Percentiles rank a stretch among this genome's conserved stretches.
Conservation (phyloP, 805 yeast species). For the Clavispora santaluciae region DNA sequence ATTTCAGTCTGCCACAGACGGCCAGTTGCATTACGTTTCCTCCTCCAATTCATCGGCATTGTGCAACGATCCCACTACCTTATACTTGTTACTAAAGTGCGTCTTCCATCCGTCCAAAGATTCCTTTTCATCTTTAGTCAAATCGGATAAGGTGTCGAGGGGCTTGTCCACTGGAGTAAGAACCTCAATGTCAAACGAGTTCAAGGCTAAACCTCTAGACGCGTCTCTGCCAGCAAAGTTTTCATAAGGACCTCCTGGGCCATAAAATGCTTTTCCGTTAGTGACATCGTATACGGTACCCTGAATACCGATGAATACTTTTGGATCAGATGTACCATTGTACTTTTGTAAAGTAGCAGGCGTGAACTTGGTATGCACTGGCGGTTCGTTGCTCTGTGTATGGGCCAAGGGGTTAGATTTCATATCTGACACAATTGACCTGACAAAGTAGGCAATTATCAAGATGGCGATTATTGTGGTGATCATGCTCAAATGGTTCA, state of each 20-base stretch:
- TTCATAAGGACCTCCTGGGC: slow-evolving; percentile 93
- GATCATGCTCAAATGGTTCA: slow-evolving; percentile 12
- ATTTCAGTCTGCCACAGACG: too few relatives aligned
- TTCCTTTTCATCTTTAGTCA: slow-evolving; percentile 55
- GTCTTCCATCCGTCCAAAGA: slow-evolving; percentile 81
- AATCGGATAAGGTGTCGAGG: slow-evolving; percentile 64
- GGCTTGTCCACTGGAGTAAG: slow-evolving; percentile 71
- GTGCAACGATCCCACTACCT: slow-evolving; percentile 68
- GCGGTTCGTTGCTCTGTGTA: slow-evolving; percentile 20
- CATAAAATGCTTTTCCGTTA: slow-evolving; percentile 77
- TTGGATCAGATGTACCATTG: slow-evolving; percentile 77
- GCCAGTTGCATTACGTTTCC: too few relatives aligned
- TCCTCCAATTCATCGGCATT: slow-evolving; percentile 9
- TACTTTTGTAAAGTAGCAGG: slow-evolving; percentile 68
- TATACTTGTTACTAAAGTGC: slow-evolving; percentile 78
- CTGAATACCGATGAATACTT: slow-evolving; percentile 79
- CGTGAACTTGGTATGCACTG: slow-evolving; percentile 56
- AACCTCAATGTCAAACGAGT: slow-evolving; percentile 70
- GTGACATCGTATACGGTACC: slow-evolving; percentile 85
- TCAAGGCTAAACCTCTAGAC: slow-evolving; percentile 82
- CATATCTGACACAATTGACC: slow-evolving; percentile 23
- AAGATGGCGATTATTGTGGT: slow-evolving; percentile 28
- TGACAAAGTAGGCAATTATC: slow-evolving; percentile 27
- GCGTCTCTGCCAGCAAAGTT: slow-evolving; percentile 97
- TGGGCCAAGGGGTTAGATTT: slow-evolving; percentile 27